Evolutionary conservation across 2,329 filamentous ascomycete genomes (phyloP), one percentile per base, ranked within the genome.

Genomic region (Stagonosporopsis tanaceti): DNA sequence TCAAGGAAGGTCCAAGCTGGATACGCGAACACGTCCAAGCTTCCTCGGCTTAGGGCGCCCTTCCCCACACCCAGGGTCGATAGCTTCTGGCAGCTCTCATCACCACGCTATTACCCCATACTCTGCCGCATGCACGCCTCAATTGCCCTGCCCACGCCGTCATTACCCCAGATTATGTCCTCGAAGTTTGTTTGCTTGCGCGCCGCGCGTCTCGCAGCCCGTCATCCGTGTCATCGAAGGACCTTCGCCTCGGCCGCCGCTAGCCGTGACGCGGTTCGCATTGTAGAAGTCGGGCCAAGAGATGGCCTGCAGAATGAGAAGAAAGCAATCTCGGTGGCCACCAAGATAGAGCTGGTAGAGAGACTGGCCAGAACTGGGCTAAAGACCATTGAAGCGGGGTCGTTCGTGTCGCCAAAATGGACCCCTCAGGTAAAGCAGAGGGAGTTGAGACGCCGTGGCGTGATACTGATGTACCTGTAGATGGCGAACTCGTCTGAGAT

Each of bases 231-330:
- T 47, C 66, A 47, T 27, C 66, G 60, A 38, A 59, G 74, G 51
- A 63, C 62, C 20, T 73, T 74, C 61, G 72, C 73, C 38, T 71
- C 74, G 34, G 64, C 73, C 54, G 64, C 72, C n/a, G 55, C 66
- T 64, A 71, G 57, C 64, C 69, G 70, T 50, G 79, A 82, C 64
- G 73, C 78, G 61, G 81, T 85, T 37, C 79, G 82, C 38, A 87
- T 96, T 37, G 88, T 95, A 60, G 92, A 96, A 79, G 92, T 96
- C 61, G 91, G 91, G 8, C 91, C 92, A 32, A 84, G 92, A 63
- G 92, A 96, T 79, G 92, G 92, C n/a, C 79, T 96, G 50, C 92
- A 96, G 74, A 96, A 95, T 72, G 90, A 95, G 79, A 90, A 90
- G 78, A 85, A 81, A 62, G 82, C 82, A 27, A 89, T 96, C 62